Evolutionary conservation across 2,329 filamentous ascomycete species (phyloP), one percentile per base, ranked within the genome.

Genomic region (Arthrobotrys iridis): DNA sequence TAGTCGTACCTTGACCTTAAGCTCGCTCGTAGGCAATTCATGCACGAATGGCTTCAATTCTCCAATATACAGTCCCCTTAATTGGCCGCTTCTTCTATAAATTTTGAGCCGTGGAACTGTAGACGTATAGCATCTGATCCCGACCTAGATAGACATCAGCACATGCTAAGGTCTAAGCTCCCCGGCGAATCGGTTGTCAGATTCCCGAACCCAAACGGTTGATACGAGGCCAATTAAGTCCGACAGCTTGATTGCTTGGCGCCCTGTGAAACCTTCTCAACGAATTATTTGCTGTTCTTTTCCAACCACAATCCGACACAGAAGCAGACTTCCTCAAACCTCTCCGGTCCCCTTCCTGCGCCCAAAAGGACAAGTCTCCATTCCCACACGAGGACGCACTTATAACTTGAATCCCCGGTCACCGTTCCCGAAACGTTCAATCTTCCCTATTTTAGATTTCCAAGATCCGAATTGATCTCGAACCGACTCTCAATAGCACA

Each of bases 211-310:
- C 40, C 45, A 18, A 62, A 60, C 20, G 50, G 64, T 20, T 28
- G 52, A 59, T 52, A 58, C 50, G 40, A 59, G 50, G n/a, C n/a
- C n/a, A n/a, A 22, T 57, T 64, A 64, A 43, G 59, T 46, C 48
- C 60, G 52, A 55, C 22, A 66, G 50, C 62, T 48, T 46, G 43
- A 35, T 67, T 59, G 55, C 45, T 55, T 66, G 41, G 57, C 37
- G 50, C 57, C 55, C 55, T 48, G 65, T 67, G 52, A 62, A 57
- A 64, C 62, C 41, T 74, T 58, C 70, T 74, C 70, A 74, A 74
- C 70, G 70, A 74, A 74, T 74, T 67, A 74, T 67, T 66, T 46
- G 70, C 70, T 74, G 62, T 62, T 66, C 62, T 74, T 74, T 74
- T 74, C 70, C 59, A 74, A 64, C 33, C 58, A 63, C 45, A 46